These are phyloP conservation scores for Silene vulgaris DNA, from an alignment of 179 eudicot species.

Conservation along the genomic window DNA sequence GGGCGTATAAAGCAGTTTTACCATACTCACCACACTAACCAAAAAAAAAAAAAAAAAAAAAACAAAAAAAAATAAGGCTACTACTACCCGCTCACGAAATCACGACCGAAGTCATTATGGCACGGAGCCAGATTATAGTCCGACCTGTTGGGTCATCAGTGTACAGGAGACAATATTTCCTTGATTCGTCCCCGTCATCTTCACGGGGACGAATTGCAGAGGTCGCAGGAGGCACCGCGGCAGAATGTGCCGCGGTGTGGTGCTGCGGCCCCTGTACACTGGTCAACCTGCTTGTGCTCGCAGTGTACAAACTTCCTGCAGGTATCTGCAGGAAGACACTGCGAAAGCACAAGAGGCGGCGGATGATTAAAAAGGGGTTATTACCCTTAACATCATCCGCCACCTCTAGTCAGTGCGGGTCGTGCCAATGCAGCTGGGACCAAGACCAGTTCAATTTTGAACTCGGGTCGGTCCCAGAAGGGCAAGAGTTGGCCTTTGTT, in stretches of 20 bases:
- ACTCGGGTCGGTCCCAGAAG: constrained; percentile 5
- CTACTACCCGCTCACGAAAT: no score
- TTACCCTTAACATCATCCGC: constrained; percentile 9
- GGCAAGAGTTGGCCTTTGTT: constrained; percentile 4
- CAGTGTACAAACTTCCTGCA: constrained; percentile 33
- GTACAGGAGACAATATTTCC: constrained; percentile 15
- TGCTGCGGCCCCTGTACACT: constrained; percentile 34
- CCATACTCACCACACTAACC: no score
- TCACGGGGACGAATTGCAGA: constrained; percentile 29
- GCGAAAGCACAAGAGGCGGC: constrained; percentile 1
- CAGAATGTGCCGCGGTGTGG: constrained; percentile 36
- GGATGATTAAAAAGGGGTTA: constrained; percentile 25
- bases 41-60: no score
- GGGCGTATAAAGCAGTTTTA: no score
- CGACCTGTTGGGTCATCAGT: constrained; percentile 9
- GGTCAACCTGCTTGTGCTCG: constrained; percentile 24
- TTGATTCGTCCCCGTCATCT: constrained; percentile 9
- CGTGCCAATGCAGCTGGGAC: background rate
- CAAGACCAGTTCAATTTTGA: background rate
- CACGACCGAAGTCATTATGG: background rate
- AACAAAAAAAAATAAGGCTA: no score
- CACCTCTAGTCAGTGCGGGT: background rate
- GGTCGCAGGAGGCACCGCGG: constrained; percentile 33
- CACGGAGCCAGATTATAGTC: constrained; percentile 19
- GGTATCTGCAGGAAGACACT: constrained; percentile 31